These are phyloP conservation scores for Saccharomyces kudriavzevii DNA, from an alignment of 805 yeast genomes.

Conservation along the genomic window DNA sequence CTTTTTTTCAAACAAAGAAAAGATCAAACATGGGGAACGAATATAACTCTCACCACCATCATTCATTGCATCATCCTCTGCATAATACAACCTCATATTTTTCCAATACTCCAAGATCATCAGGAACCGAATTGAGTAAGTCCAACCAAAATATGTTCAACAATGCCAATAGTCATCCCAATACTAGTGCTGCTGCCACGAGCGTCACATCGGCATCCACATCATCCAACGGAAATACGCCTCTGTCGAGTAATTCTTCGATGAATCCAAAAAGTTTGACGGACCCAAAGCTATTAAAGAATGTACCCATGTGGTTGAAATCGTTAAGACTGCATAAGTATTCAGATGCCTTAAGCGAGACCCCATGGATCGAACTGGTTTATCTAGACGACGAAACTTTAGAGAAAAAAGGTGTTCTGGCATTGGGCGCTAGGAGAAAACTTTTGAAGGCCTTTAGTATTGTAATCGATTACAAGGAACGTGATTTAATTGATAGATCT, in stretches of 20 bases:
- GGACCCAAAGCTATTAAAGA: slow-evolving; percentile 48
- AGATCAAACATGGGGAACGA: not conserved
- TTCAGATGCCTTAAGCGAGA: slow-evolving; percentile 69
- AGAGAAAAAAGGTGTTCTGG: slow-evolving; percentile 76
- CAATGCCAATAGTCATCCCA: not conserved
- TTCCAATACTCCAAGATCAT: not conserved
- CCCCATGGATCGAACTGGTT: slow-evolving; percentile 74
- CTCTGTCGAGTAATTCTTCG: slow-evolving; percentile 23
- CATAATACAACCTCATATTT: not conserved
- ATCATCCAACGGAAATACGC: slow-evolving; percentile 29
- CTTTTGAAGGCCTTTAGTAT: slow-evolving; percentile 83
- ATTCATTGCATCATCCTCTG: not conserved
- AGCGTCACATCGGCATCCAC: not conserved
- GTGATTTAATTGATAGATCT: slow-evolving; percentile 28
- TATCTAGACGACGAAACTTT: slow-evolving; percentile 60
- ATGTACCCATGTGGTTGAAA: slow-evolving; percentile 90
- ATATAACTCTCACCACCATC: not conserved
- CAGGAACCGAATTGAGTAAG: not conserved
- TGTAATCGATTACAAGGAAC: slow-evolving; percentile 52
- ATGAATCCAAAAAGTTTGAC: slow-evolving; percentile 46
- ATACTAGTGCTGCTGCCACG: not conserved
- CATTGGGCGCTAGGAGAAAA: slow-evolving; percentile 93
- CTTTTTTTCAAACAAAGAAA: not conserved
- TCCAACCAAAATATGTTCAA: not conserved
- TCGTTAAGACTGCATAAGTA: slow-evolving; percentile 86